phyloP scores from a whole-genome alignment of 805 yeast genomes.

The Kluyveromyces dobzhanskii region DNA sequence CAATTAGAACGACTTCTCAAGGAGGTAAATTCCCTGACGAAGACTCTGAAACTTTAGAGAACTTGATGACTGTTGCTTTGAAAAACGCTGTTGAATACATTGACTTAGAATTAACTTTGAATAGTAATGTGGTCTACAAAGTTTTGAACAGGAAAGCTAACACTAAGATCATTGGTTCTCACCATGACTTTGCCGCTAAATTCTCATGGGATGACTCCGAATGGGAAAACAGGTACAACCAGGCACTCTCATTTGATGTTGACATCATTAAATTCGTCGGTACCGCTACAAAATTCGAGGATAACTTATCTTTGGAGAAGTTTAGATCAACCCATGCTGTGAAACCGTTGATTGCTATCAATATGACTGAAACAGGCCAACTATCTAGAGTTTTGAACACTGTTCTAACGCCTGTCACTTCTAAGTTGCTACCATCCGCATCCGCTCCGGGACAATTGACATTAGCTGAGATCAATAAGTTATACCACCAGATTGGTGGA shows the following conservation, averaged over 20 bases:
- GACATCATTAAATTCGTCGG: constrained; percentile 84
- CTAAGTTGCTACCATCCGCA: constrained; percentile 52
- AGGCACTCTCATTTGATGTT: constrained; percentile 54
- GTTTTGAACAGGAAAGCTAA: constrained; percentile 45
- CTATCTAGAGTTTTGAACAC: constrained; percentile 71
- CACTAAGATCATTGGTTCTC: constrained; percentile 74
- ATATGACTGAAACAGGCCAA: constrained; percentile 70
- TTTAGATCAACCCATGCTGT: constrained; percentile 50
- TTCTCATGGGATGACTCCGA: constrained; percentile 59
- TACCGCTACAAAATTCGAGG: constrained; percentile 51
- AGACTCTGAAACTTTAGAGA: constrained; percentile 38
- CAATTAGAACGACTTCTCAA: constrained; percentile 68
- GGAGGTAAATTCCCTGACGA: constrained; percentile 76
- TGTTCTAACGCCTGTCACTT: constrained; percentile 78
- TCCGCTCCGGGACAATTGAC: constrained; percentile 79
- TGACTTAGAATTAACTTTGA: constrained; percentile 69
- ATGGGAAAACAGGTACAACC: constrained; percentile 67
- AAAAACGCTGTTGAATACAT: constrained; percentile 73
- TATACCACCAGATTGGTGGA: constrained; percentile 55
- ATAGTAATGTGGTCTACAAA: constrained; percentile 44
- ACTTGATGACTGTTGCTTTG: constrained; percentile 53
- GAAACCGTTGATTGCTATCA: constrained; percentile 71
- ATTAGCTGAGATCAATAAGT: constrained; percentile 52
- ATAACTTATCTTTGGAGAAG: constrained; percentile 61
- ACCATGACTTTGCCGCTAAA: constrained; percentile 61